Evolutionary conservation across 2,329 filamentous ascomycete genomes (phyloP), one percentile per base, ranked within the genome.

Genomic region (Colletotrichum noveboracense): DNA sequence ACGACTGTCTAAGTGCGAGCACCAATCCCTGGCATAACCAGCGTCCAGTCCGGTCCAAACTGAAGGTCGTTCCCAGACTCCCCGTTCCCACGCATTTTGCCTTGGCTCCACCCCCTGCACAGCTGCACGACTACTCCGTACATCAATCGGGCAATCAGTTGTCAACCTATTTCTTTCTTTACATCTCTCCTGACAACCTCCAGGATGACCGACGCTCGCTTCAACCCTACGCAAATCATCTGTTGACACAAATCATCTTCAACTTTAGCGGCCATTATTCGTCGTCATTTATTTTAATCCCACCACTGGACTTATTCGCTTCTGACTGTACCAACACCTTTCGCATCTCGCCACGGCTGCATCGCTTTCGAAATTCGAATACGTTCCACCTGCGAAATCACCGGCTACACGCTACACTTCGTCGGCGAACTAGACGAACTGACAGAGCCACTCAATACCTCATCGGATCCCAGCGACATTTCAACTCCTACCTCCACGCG

Each of bases 131-230:
- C 26, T n/a, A 32, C 43, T 48, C 43, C 43, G 36, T 65, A 55
- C 66, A 75, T 65, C 58, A 58, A 55, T 56, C 69, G 13, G 68
- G 32, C 69, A 72, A 43, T 68, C 69, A 72, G 65, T 58, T 24
- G 30, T 56, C 64, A 43, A 32, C 64, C 56, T 61, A 7, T 38
- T 16, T 38, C 6, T 28, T 52, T 21, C 56, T 52, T 14, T 34
- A 6, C 18, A 26, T 52, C 8, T 68, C 70, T 75, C 72, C 62
- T 68, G 43, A 72, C 28, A 66, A 68, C 58, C 64, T 62, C 26
- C 34, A 75, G 71, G 48, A 70, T 71, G 74, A 66, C 66, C 65
- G 66, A 75, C 74, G 71, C 74, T 76, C 74, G 74, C 74, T 76
- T 67, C 62, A 67, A 67, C 26, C 52, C n/a, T 32, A 24, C 28